phyloP scores from a whole-genome alignment of 2,329 filamentous ascomycete genomes.

The Sphaerulina vaccinii region DNA sequence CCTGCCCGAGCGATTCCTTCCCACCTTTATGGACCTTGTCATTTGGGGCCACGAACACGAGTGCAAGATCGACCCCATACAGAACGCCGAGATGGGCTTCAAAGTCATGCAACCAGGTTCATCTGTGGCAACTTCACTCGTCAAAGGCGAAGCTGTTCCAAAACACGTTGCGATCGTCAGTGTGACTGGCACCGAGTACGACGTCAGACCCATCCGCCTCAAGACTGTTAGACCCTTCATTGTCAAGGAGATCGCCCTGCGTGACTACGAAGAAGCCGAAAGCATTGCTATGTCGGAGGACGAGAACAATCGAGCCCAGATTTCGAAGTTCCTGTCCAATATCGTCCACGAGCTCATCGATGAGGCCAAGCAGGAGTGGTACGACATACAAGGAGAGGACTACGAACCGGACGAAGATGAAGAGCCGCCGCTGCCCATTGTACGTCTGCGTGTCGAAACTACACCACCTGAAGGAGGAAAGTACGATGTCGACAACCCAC shows the following conservation, averaged over 20 bases:
- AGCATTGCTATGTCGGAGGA: slow-evolving; percentile 81
- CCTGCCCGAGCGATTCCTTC: slow-evolving; percentile 87
- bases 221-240: slow-evolving; percentile 90
- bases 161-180: slow-evolving; percentile 89
- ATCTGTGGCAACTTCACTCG: slow-evolving; percentile 88
- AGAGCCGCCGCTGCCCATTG: slow-evolving; percentile 73
- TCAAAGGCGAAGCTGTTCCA: slow-evolving; percentile 82
- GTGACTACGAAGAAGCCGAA: slow-evolving; percentile 73
- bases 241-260: slow-evolving; percentile 75
- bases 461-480: slow-evolving; percentile 78
- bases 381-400: slow-evolving; percentile 61
- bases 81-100: slow-evolving; percentile 85
- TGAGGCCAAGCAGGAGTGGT: slow-evolving; percentile 79
- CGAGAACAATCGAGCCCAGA: slow-evolving; percentile 51
- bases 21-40: slow-evolving; percentile 85
- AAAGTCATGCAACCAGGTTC: slow-evolving; percentile 97
- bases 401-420: slow-evolving; percentile 54
- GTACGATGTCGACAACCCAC: slow-evolving; percentile 91
- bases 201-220: slow-evolving; percentile 74
- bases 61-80: slow-evolving; percentile 79
- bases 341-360: slow-evolving; percentile 86
- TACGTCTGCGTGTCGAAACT: slow-evolving; percentile 88
- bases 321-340: slow-evolving; percentile 72
- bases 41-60: slow-evolving; percentile 99
- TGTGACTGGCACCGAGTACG: slow-evolving; percentile 79